Evolutionary conservation across 73 alveolate species (phyloP), one percentile per base, ranked within the genome.

Genomic region (Paramecium sexaurelia): DNA sequence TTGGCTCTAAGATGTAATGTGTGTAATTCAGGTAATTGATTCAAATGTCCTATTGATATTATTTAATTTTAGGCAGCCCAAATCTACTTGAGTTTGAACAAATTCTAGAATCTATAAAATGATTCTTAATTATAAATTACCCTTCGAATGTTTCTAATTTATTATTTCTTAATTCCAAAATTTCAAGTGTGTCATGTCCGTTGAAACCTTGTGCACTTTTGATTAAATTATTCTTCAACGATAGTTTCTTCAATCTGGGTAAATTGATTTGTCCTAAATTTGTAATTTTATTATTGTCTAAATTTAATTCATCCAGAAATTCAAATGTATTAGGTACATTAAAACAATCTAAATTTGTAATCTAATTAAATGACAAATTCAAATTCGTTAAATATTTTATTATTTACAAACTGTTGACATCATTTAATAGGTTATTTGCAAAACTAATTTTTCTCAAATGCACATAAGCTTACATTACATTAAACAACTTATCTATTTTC

Each of bases 291-390:
- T 88, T 88, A 43, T 82, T 82, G 19, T 75, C 87, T 29, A 88
- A 69, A 33, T 88, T 88, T 17, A 88, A 69, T 45, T 88, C 94
- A 37, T 88, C 94, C 73, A 88, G 43, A 84, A 88, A 88, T 41
- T 55, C 75, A 71, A 68, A 82, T 36, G 94, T 88, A 43, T 88
- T 51, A 19, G 90, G 84, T 5, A 88, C 90, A 68, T 56, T 67
- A 29, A 88, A 88, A 17, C 88, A 55, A 88, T 88, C 94, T 84
- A 88, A 69, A 68, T 66, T 68, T 7, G 36, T 82, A 39, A 88
- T 88, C 27, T 41, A 24, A 45, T 88, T 88, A 66, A 68, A 68
- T 41, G 89, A 10, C 75, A 88, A 88, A 69, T 88, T 88, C 37
- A 88, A 71, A 88, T 88, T 87, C 3, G 94, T 88, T 22, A 88